These are phyloP conservation scores for Scutellaria baicalensis DNA, from an alignment of 257 asterid genomes.

Conservation along the genomic window DNA sequence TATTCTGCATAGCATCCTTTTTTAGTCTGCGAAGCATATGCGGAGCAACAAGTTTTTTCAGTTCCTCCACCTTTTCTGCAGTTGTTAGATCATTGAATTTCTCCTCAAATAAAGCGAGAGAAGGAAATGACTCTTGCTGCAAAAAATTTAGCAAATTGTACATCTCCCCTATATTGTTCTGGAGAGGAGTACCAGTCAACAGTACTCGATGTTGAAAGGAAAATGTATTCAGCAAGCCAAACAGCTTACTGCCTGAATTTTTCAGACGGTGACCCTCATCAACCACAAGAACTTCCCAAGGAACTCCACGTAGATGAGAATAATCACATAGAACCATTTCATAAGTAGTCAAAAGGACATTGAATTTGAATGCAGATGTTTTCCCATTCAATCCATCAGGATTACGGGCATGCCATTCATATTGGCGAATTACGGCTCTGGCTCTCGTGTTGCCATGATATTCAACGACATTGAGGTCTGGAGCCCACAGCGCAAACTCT, in stretches of 20 bases:
- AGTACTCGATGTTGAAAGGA: slow-evolving; percentile 91
- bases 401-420: slow-evolving; percentile 82
- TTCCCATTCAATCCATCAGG: slow-evolving; percentile 39
- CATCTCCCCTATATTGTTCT: slow-evolving; percentile 98
- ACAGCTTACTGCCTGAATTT: slow-evolving; percentile 81
- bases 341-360: slow-evolving; percentile 89
- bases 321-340: slow-evolving; percentile 97
- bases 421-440: slow-evolving; percentile 75
- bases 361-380: slow-evolving; percentile 63
- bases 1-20: slow-evolving; percentile 94
- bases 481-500: slow-evolving; percentile 95
- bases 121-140: slow-evolving; percentile 92
- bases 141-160: slow-evolving; percentile 84
- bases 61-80: slow-evolving; percentile 88
- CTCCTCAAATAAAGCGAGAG: slow-evolving; percentile 85
- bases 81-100: slow-evolving; percentile 88
- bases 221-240: slow-evolving; percentile 77
- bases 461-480: slow-evolving; percentile 86
- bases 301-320: slow-evolving; percentile 73
- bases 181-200: slow-evolving; percentile 97
- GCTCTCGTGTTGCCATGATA: slow-evolving; percentile 90
- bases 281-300: slow-evolving; percentile 99
- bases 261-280: slow-evolving; percentile 99
- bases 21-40: slow-evolving; percentile 97
- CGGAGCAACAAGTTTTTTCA: slow-evolving; percentile 97